A percentile compares a stretch with the other conserved stretches of the same genome.
phyloP scores from a whole-genome alignment of 768 basidiomycete genomes.

The Kwoniella sp. region DNA sequence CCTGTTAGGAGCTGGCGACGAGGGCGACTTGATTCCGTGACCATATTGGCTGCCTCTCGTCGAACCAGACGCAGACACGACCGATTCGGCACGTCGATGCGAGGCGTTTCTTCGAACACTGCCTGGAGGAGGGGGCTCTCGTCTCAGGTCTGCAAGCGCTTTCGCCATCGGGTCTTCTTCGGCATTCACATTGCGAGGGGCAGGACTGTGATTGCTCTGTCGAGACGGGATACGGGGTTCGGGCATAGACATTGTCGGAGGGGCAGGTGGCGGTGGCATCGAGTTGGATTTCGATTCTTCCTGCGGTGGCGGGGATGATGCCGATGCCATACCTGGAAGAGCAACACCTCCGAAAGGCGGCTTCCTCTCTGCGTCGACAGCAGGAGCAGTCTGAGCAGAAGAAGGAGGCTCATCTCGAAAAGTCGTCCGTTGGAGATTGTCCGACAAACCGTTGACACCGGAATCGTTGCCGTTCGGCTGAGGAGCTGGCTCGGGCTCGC shows the following conservation, averaged over 20 bases:
- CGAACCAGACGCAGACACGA: slow-evolving; percentile 33
- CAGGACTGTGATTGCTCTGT: slow-evolving; percentile 30
- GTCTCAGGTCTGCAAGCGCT: slow-evolving; percentile 56
- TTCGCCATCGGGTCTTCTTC: slow-evolving; percentile 59
- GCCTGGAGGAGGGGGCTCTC: slow-evolving; percentile 53
- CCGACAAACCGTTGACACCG: slow-evolving; percentile 22
- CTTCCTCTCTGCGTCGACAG: slow-evolving; percentile 16
- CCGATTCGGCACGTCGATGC: slow-evolving; percentile 52
- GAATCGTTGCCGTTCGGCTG: slow-evolving; percentile 18
- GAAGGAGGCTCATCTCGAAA: slow-evolving; percentile 24
- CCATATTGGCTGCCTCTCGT: slow-evolving; percentile 31
- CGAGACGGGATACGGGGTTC: slow-evolving; percentile 46
- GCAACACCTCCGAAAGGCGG: slow-evolving; percentile 51
- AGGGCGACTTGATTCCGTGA: slow-evolving; percentile 33
- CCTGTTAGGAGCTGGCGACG: slow-evolving; percentile 45
- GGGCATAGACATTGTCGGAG: slow-evolving; percentile 46
- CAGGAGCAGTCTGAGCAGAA: slow-evolving; percentile 1
- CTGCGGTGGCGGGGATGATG: slow-evolving; percentile 23
- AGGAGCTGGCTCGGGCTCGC: not conserved
- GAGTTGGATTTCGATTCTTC: slow-evolving; percentile 23
- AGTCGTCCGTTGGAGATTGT: slow-evolving; percentile 23
- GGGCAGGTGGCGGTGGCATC: slow-evolving; percentile 44
- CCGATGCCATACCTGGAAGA: slow-evolving; percentile 47
- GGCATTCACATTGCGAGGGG: slow-evolving; percentile 43
- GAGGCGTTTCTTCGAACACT: slow-evolving; percentile 49